Evolutionary conservation across 2,329 filamentous ascomycete species (phyloP).

Genomic region (Fusarium secorum): DNA sequence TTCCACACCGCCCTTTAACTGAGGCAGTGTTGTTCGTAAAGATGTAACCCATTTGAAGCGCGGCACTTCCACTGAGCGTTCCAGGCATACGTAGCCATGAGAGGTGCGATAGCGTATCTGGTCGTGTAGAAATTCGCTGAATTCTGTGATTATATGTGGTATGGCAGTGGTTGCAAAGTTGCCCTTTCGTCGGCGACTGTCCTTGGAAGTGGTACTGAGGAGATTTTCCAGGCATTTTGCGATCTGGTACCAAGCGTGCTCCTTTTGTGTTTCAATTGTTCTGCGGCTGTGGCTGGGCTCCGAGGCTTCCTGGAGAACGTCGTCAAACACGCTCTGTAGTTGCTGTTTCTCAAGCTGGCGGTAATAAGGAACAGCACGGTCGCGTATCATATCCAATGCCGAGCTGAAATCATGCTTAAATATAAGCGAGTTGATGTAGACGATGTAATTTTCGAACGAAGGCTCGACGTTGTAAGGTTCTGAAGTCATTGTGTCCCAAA

Average conservation of each 20-base stretch:
- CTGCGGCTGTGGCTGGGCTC: conserved; percentile 38
- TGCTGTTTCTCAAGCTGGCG: conserved; percentile 37
- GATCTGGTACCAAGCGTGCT: conserved; percentile 46
- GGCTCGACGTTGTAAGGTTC: conserved; percentile 65
- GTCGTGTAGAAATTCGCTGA: conserved; percentile 45
- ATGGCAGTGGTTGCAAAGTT: conserved; percentile 34
- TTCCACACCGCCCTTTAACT: conserved; percentile 30
- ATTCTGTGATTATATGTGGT: conserved; percentile 47
- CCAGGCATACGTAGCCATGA: conserved; percentile 43
- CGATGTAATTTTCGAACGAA: conserved; percentile 63
- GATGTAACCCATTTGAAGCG: conserved; percentile 36
- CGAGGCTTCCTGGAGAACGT: conserved; percentile 42
- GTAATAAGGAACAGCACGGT: conserved; percentile 53
- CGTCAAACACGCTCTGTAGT: conserved; percentile 43
- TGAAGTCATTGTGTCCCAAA: conserved; percentile 68
- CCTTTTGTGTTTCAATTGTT: conserved; percentile 44
- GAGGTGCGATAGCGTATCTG: conserved; percentile 45
- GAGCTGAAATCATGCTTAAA: conserved; percentile 36
- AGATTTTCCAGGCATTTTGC: conserved; percentile 40
- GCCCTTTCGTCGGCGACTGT: conserved; percentile 33
- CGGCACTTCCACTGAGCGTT: conserved; percentile 29
- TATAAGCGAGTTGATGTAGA: conserved; percentile 53
- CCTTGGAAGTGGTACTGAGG: conserved; percentile 38
- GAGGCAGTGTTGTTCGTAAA: conserved; percentile 42
- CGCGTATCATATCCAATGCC: conserved; percentile 50